Evolutionary conservation across 2,329 filamentous ascomycete genomes (phyloP).

Genomic region (Chaetomiaceae sp.): DNA sequence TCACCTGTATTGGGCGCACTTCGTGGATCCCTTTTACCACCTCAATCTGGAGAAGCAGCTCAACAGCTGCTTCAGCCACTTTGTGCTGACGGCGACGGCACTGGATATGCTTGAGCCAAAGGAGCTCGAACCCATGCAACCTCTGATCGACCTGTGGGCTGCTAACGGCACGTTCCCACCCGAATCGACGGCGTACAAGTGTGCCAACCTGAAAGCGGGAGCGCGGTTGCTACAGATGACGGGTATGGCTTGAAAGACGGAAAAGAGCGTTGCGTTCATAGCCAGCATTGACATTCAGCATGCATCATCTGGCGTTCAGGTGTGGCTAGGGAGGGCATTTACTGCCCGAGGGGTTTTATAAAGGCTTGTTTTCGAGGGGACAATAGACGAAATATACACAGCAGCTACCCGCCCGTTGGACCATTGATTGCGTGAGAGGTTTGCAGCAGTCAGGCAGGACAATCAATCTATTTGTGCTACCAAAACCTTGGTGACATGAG

Average conservation of each 20-base stretch:
- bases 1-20: slow-evolving; percentile 86
- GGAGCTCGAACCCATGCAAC: slow-evolving; percentile 79
- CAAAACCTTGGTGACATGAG: not conserved
- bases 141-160: slow-evolving; percentile 73
- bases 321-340: not conserved
- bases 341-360: not conserved
- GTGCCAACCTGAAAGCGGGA: slow-evolving; percentile 46
- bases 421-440: no score
- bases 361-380: not conserved
- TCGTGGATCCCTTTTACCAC: slow-evolving; percentile 66
- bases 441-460: no score
- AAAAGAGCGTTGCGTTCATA: not conserved
- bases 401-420: not conserved
- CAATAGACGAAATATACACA: not conserved
- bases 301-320: slow-evolving; percentile 20
- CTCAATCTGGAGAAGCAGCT: slow-evolving; percentile 63
- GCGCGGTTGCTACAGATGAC: slow-evolving; percentile 36
- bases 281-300: slow-evolving; percentile 2
- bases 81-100: slow-evolving; percentile 62
- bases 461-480: no score
- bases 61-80: slow-evolving; percentile 70
- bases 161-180: slow-evolving; percentile 70
- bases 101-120: slow-evolving; percentile 68
- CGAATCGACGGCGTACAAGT: slow-evolving; percentile 51
- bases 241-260: slow-evolving; percentile 25